These are phyloP conservation scores for Colletotrichum sp. DNA, from an alignment of 2,329 filamentous ascomycete species.

Conservation along the genomic window DNA sequence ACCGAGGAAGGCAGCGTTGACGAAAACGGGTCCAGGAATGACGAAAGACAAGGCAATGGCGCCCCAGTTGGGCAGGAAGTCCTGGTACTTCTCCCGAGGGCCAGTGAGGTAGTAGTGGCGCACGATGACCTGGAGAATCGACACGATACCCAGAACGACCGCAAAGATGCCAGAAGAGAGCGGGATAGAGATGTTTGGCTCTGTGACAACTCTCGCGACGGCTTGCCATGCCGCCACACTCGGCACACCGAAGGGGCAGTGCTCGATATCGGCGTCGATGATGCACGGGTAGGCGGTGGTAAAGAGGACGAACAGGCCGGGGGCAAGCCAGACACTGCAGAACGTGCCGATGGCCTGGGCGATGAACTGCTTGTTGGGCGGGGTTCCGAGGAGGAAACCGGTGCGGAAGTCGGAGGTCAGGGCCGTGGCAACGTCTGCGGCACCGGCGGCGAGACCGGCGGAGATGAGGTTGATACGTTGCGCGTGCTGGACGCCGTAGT, in stretches of 20 bases:
- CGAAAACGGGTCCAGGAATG: slow-evolving; percentile 60
- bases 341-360: slow-evolving; percentile 63
- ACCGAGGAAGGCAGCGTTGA: slow-evolving; percentile 63
- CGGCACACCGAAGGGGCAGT: slow-evolving; percentile 61
- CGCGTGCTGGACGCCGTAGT: slow-evolving; percentile 50
- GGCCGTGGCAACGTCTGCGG: slow-evolving; percentile 51
- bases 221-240: slow-evolving; percentile 67
- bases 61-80: slow-evolving; percentile 67
- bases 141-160: slow-evolving; percentile 58
- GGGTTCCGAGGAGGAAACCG: slow-evolving; percentile 64
- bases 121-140: slow-evolving; percentile 55
- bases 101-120: slow-evolving; percentile 61
- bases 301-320: slow-evolving; percentile 67
- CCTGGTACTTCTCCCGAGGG: slow-evolving; percentile 56
- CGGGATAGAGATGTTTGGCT: slow-evolving; percentile 60
- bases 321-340: slow-evolving; percentile 64
- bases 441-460: slow-evolving; percentile 51
- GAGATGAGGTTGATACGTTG: slow-evolving; percentile 66
- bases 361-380: slow-evolving; percentile 64
- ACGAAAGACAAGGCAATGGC: slow-evolving; percentile 65
- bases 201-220: slow-evolving; percentile 64
- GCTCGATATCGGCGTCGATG: slow-evolving; percentile 46
- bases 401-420: slow-evolving; percentile 65
- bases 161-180: slow-evolving; percentile 61
- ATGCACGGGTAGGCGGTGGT: slow-evolving; percentile 68